A percentile compares a stretch with the other conserved stretches of the same genome.
phyloP scores from a whole-genome alignment of 2,329 filamentous ascomycete genomes.

The Pseudogymnoascus sp. region DNA sequence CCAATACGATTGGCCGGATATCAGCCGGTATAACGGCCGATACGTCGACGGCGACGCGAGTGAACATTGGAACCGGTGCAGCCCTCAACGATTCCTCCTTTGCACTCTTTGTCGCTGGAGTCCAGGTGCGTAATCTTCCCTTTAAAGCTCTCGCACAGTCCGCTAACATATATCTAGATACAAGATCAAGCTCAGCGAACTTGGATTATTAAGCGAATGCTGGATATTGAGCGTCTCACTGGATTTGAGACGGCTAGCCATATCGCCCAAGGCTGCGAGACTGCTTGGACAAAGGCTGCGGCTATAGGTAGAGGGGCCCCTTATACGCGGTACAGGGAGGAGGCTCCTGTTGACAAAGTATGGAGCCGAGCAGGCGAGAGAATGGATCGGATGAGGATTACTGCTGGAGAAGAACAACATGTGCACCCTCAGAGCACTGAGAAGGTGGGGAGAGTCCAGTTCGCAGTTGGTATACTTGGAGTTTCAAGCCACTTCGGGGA shows the following conservation, averaged over 20 bases:
- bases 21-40: constrained; percentile 58
- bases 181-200: constrained; percentile 61
- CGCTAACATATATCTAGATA: constrained; percentile 43
- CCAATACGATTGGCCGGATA: constrained; percentile 71
- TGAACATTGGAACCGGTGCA: constrained; percentile 71
- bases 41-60: constrained; percentile 37
- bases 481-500: constrained; percentile 67
- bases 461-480: constrained; percentile 69
- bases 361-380: constrained; percentile 41
- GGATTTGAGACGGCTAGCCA: constrained; percentile 80
- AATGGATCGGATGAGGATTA: constrained; percentile 35
- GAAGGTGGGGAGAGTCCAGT: constrained; percentile 56
- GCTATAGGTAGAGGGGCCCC: constrained; percentile 67
- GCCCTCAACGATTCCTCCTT: constrained; percentile 77
- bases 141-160: not conserved
- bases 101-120: constrained; percentile 75
- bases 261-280: constrained; percentile 78
- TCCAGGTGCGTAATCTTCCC: constrained; percentile 45
- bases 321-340: constrained; percentile 47
- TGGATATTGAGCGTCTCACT: constrained; percentile 68
- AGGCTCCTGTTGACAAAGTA: constrained; percentile 30
- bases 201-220: constrained; percentile 68
- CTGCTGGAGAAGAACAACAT: constrained; percentile 36
- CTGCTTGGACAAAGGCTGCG: constrained; percentile 69
- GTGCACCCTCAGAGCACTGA: constrained; percentile 32